Evolutionary conservation across 306 rosid species (phyloP), one percentile per base, ranked within the genome.

Genomic region (Adenanthera pavonina): DNA sequence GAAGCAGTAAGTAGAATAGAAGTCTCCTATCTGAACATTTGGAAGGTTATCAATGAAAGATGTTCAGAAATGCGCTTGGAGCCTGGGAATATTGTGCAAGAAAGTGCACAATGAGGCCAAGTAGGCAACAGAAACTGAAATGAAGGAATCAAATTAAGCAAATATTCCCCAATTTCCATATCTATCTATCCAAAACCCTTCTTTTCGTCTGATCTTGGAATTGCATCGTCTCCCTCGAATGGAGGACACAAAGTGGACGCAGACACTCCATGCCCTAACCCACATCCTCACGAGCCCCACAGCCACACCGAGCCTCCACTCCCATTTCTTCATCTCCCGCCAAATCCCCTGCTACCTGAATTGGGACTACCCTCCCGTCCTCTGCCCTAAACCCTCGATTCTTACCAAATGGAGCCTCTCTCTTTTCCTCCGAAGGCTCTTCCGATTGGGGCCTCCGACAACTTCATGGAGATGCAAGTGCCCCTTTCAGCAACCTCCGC

Each of bases 311-410:
- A 30, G 78, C 19, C 98, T 93, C 51, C 88, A 93, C 70, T 89
- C 98, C 51, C 98, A 93, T 5, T 82, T 86, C 88, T 88, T 93
- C 85, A 83, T 95, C 16, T 77, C 92, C 86, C 56, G 84, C 79
- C 95, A 86, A 84, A 84, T 90, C 76, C 98, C 98, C 9, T 89
- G 91, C 82, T 93, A 91, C 83, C 89, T 93, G 64, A 86, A 89
- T 10, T 93, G 97, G 96, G 97, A 90, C 47, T 95, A 95, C 84
- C 98, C 96, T 5, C 97, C 99, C 3, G 14, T 95, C 77, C 93
- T 95, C 67, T 93, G 97, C 85, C 25, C 86, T 38, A 80, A 90
- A 47, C 89, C 88, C 16, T 79, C 84, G 12, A 80, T 87, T 77
- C 91, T 89, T 53, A 83, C 82, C 20, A 84, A 36, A 76, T 95